A percentile compares a stretch with the other conserved stretches of the same genome.
Evolutionary conservation across 1,284 basidiomycete species (phyloP).

Genomic region (Cutaneotrichosporon sp.): DNA sequence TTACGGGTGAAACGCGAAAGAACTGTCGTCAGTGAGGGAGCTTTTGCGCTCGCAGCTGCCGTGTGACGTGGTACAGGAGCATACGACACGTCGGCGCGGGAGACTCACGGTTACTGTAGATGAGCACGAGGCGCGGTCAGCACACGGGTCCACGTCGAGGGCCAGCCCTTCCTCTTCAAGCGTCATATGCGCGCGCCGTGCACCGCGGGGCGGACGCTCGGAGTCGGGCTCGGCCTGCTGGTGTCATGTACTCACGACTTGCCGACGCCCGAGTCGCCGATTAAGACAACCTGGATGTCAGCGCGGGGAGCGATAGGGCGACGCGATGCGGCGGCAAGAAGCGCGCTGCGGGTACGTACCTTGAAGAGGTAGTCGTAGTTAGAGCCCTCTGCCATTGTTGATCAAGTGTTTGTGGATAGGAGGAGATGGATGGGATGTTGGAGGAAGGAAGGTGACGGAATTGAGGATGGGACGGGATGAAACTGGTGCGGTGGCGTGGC

Average conservation of each 20-base stretch:
- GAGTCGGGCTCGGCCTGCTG: neutral
- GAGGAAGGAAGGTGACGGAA: neutral
- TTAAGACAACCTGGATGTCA: constrained; percentile 79
- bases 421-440: constrained; percentile 1
- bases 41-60: neutral
- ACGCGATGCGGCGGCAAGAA: neutral
- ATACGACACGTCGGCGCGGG: neutral
- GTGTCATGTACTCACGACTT: constrained; percentile 65
- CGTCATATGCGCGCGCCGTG: neutral
- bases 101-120: constrained; percentile 53
- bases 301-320: neutral
- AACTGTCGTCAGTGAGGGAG: constrained; percentile 40
- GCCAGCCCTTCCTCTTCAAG: neutral
- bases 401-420: neutral
- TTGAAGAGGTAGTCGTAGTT: constrained; percentile 98
- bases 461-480: constrained; percentile 8
- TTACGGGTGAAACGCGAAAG: constrained; percentile 95
- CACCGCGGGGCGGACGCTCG: neutral
- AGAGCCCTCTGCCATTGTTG: constrained; percentile 76
- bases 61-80: neutral
- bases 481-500: constrained; percentile 10
- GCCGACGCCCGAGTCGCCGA: constrained; percentile 98
- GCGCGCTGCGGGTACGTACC: constrained; percentile 57
- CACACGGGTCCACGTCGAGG: neutral
- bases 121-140: constrained; percentile 6